Evolutionary conservation across 208 protist species (phyloP), one percentile per base, ranked within the genome.

Genomic region (Leishmania major): DNA sequence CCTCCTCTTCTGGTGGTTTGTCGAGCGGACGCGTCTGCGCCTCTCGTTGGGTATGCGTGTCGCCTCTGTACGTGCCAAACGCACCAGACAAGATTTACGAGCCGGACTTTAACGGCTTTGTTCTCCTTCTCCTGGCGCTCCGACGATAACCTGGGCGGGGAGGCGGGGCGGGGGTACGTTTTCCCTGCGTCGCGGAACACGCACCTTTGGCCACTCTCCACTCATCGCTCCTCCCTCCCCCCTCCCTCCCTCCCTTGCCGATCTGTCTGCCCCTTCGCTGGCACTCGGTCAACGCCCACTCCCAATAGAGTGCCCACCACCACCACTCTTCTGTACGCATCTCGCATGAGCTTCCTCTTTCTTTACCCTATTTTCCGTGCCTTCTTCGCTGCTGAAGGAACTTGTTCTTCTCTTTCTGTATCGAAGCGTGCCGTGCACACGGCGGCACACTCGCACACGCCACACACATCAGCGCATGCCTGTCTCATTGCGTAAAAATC

Each of bases 401-500:
- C 2, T 28, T 3, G 62, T 37, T 0, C 62, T 15, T 37, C 28
- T 28, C 28, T 17, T 64, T 10, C 62, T 6, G 40, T 37, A 67
- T 40, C 62, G 11, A 31, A 45, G 2, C 7, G 40, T 55, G 69
- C 28, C 45, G 25, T 19, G 19, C 69, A 35, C 40, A 49, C 8
- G 7, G 25, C n/a, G 28, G 25, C 11, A 17, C 43, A 53, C 31
- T 53, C 45, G 69, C 69, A 15, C 25, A 7, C 69, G 4, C 35
- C 15, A 17, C 43, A 45, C 25, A 31, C 45, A 53, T 15, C 7
- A 40, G 45, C 40, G 35, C 35, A 83, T 85, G 77, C 62, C 79
- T 37, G 62, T 67, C 15, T 62, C 83, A 11, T 67, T 81, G 40
- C 77, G 60, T 22, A 73, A 73, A 47, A 19, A 55, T 45, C 28